Conservation (phyloP, 1,139 yeast genomes). For the Entelexis paramagnoliae region DNA sequence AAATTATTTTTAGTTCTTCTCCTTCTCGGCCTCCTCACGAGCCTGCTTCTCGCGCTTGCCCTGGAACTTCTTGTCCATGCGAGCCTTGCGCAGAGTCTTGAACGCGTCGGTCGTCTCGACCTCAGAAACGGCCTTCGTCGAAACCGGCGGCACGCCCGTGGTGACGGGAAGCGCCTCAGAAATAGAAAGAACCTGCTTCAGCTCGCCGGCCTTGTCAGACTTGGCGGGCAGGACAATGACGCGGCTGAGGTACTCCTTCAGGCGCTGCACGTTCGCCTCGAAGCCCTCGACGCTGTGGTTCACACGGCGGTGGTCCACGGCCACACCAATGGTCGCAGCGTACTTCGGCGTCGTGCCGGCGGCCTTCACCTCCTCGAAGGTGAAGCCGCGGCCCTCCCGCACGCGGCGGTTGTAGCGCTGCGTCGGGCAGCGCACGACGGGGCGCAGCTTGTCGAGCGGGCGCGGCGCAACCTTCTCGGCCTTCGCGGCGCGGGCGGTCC, state of each 20-base stretch:
- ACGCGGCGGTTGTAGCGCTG: constrained; percentile 98
- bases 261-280: constrained; percentile 90
- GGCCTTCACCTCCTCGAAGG: constrained; percentile 96
- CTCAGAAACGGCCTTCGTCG: constrained; percentile 88
- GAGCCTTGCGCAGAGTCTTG: constrained; percentile 92
- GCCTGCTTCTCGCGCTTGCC: constrained; percentile 98
- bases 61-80: constrained; percentile 83
- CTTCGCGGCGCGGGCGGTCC: constrained; percentile 86
- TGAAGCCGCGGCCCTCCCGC: constrained; percentile 99
- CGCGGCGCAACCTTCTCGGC: constrained; percentile 96
- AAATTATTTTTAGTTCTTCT: constrained; percentile 36
- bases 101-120: constrained; percentile 65
- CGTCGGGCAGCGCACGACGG: constrained; percentile 97
- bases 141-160: constrained; percentile 61
- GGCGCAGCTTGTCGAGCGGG: constrained; percentile 94
- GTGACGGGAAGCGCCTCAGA: constrained; percentile 87
- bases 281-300: constrained; percentile 96
- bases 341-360: constrained; percentile 82
- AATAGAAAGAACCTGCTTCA: constrained; percentile 68
- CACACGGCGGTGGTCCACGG: constrained; percentile 99
- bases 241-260: constrained; percentile 91
- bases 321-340: constrained; percentile 97
- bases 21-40: constrained; percentile 95
- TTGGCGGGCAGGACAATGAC: constrained; percentile 93
- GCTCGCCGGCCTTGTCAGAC: constrained; percentile 50